Base-by-base conservation (phyloP, 129 eudicot genomes). In the Deinandra increscens region DNA sequence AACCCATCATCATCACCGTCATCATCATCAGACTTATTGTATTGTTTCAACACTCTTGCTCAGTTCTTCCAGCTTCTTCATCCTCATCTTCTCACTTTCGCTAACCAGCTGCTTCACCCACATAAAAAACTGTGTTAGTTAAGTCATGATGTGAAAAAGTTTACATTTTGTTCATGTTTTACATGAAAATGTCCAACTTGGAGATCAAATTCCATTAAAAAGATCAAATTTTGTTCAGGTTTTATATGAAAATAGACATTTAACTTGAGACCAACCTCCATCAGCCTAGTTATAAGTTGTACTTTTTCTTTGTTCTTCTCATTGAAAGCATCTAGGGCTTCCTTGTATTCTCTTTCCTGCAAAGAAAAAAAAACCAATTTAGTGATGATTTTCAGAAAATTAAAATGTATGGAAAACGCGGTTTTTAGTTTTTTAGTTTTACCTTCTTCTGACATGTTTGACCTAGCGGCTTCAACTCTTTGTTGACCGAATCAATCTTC, bases 241-340 rank as follows among this genome's bases (percentile, higher is more conserved):
- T 58, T 26, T 58, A 58, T 13, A 58, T 14, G 41, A 58, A 29
- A 58, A 70, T 37, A 22, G 19, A 34, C 34, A 79, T 78, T 58
- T 37, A 79, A 73, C 51, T 74, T 78, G 71, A 51, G 48, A 45
- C 86, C 80, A 60, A 93, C 98, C 95, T 93, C 98, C 94, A 93
- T 90, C 82, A 93, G 81, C 79, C 85, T 84, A 44, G 95, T 84
- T 39, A 93, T 93, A 13, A 93, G 89, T 69, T 86, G 97, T 71
- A 84, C 97, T 89, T 93, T 93, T 38, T 93, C 97, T 77, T 84
- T 93, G 97, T 93, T 89, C 95, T 89, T 93, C 20, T 93, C 98
- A 59, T 84, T 93, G 83, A 89, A 89, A 20, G 95, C 95, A 61
- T 89, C 97, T 14, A 89, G 90, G 29, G 95, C 97, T 58, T 93